phyloP scores from a whole-genome alignment of 805 yeast genomes.

The Yarrowia sp. region DNA sequence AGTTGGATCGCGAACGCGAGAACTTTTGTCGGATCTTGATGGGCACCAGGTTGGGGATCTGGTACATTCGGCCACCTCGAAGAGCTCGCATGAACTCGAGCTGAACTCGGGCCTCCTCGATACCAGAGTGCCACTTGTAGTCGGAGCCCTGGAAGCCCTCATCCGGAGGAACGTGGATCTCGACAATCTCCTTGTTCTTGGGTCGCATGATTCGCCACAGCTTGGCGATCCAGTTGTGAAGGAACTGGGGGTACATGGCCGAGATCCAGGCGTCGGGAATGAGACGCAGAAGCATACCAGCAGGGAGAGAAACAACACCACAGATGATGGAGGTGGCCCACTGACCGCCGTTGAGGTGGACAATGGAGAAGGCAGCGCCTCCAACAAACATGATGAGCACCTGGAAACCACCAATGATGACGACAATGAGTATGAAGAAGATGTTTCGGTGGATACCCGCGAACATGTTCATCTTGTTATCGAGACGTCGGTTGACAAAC shows the following conservation, averaged over 20 bases:
- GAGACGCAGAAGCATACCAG: conserved; percentile 76
- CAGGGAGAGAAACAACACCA: conserved; percentile 82
- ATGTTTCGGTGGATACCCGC: conserved; percentile 81
- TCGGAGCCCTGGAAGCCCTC: conserved; percentile 37
- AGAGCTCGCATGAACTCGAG: conserved; percentile 49
- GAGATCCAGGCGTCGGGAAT: conserved; percentile 69
- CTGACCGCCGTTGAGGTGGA: conserved; percentile 78
- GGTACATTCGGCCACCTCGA: conserved; percentile 53
- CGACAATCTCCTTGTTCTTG: conserved; percentile 24
- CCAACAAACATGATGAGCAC: conserved; percentile 94
- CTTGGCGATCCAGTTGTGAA: conserved; percentile 38
- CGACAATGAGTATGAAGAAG: conserved; percentile 76
- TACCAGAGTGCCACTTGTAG: conserved; percentile 53
- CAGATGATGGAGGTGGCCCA: conserved; percentile 89
- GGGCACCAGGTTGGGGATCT: conserved; percentile 42
- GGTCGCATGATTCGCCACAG: conserved; percentile 39
- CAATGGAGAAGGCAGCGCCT: conserved; percentile 90
- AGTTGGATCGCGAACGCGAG: conserved; percentile 40
- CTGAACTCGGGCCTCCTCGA: conserved; percentile 52
- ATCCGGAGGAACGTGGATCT: conserved; percentile 4
- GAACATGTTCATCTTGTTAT: conserved; percentile 82
- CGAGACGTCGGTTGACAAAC: conserved; percentile 87
- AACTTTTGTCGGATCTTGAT: conserved; percentile 41
- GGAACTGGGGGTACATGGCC: conserved; percentile 44
- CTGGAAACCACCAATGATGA: conserved; percentile 82